phyloP scores from a whole-genome alignment of 2,329 filamentous ascomycete genomes.

The Cryphonectria nitschkei region DNA sequence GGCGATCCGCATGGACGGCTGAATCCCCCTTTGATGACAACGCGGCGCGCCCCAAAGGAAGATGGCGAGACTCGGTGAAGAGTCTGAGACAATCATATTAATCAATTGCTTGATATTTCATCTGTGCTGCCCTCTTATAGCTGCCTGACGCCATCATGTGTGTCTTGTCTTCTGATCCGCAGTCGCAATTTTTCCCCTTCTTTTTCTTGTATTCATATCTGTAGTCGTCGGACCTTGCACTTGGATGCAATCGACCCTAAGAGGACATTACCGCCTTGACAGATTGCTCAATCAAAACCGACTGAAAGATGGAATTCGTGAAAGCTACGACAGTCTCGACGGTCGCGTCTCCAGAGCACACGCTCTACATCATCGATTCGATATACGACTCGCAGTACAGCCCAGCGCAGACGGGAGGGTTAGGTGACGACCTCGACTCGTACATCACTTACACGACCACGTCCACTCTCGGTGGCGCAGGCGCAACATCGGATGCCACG shows the following conservation, averaged over 20 bases:
- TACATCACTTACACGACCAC: constrained; percentile 14
- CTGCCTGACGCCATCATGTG: neutral
- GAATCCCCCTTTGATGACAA: neutral
- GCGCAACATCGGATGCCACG: neutral
- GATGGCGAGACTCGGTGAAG: neutral
- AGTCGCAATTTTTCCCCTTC: neutral
- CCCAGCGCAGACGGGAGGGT: constrained; percentile 7
- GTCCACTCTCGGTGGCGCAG: neutral
- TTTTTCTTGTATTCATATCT: neutral
- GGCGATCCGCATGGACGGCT: neutral
- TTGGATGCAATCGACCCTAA: neutral
- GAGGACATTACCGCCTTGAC: too few relatives aligned
- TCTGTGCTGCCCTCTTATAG: neutral
- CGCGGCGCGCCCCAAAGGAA: neutral
- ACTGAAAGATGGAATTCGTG: constrained; percentile 6
- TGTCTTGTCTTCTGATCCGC: neutral
- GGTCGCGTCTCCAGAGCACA: neutral
- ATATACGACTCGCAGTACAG: constrained; percentile 13
- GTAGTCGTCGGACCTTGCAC: neutral
- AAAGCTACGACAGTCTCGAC: constrained; percentile 12
- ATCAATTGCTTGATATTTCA: neutral
- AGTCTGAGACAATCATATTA: neutral
- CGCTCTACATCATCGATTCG: constrained; percentile 6
- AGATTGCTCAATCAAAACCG: too few relatives aligned
- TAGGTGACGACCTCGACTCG: constrained; percentile 12